A percentile compares a stretch with the other conserved stretches of the same genome.
phyloP scores from a whole-genome alignment of 1,284 basidiomycete species.

The Puccinia horiana region DNA sequence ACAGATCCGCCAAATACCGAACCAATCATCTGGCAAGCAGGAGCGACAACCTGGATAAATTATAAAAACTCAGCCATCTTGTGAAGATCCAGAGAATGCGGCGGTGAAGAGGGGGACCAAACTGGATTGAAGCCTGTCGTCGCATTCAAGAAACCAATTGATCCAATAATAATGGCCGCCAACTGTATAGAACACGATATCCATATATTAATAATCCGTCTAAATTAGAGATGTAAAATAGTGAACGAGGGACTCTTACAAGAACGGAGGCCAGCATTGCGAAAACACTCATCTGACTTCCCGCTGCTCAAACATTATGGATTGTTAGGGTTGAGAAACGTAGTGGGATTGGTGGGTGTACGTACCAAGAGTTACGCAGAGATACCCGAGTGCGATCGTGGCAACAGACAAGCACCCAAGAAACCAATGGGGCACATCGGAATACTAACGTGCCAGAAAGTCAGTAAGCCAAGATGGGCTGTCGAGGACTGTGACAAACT shows the following conservation, averaged over 20 bases:
- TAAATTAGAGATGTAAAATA: neutral
- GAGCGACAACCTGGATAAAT: constrained; percentile 41
- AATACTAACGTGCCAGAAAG: constrained; percentile 2
- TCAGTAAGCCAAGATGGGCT: neutral
- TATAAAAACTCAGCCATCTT: neutral
- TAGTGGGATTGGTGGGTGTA: neutral
- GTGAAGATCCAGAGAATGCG: neutral
- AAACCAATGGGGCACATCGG: constrained; percentile 43
- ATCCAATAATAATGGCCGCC: constrained; percentile 33
- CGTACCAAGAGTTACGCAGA: constrained; percentile 44
- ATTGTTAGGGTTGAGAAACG: neutral
- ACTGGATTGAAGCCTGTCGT: constrained; percentile 50
- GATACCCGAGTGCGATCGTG: constrained; percentile 21
- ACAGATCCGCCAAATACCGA: constrained; percentile 48
- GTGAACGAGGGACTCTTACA: neutral
- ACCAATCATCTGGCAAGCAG: constrained; percentile 50
- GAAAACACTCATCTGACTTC: constrained; percentile 28
- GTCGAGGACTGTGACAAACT: neutral
- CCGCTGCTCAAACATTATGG: constrained; percentile 15
- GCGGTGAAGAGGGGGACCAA: neutral
- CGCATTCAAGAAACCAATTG: constrained; percentile 49
- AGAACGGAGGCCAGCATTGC: constrained; percentile 34
- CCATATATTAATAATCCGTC: neutral
- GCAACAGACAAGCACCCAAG: constrained; percentile 25
- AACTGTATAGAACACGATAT: constrained; percentile 4